Conservation (phyloP, 202 grass and related monocot species). For the Setaria viridis region DNA sequence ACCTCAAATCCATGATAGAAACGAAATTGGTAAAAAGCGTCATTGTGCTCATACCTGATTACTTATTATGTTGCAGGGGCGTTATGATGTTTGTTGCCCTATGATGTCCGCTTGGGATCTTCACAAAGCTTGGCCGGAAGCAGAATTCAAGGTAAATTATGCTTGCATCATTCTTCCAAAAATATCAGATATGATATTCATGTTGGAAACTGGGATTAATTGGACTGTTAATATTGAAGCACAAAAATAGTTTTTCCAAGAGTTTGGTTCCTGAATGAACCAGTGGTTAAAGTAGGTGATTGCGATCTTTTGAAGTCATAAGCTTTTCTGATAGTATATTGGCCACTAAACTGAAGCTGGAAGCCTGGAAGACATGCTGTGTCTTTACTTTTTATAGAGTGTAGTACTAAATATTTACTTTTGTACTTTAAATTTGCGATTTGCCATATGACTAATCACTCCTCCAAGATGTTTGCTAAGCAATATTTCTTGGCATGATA, state of each 20-base stretch:
- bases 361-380: not conserved
- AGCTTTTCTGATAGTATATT: not conserved
- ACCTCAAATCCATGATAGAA: not conserved
- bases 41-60: not conserved
- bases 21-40: not conserved
- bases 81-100: constrained; percentile 94
- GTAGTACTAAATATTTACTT: not conserved
- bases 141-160: constrained; percentile 81
- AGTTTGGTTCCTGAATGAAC: not conserved
- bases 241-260: constrained; percentile 6
- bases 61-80: constrained; percentile 60
- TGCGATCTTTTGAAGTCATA: not conserved
- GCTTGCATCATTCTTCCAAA: not conserved
- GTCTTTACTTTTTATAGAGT: not conserved
- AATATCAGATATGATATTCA: not conserved
- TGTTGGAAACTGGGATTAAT: not conserved
- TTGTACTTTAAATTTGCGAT: not conserved
- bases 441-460: not conserved
- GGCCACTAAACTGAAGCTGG: not conserved
- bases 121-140: constrained; percentile 96
- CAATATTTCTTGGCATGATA: not conserved
- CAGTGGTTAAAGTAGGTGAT: too few species aligned
- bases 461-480: not conserved
- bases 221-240: not conserved
- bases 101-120: constrained; percentile 99